Percentiles rank a stretch among this genome's conserved stretches.
Evolutionary conservation across 2,329 filamentous ascomycete genomes (phyloP).

Genomic region (Pseudocercospora fuligena): DNA sequence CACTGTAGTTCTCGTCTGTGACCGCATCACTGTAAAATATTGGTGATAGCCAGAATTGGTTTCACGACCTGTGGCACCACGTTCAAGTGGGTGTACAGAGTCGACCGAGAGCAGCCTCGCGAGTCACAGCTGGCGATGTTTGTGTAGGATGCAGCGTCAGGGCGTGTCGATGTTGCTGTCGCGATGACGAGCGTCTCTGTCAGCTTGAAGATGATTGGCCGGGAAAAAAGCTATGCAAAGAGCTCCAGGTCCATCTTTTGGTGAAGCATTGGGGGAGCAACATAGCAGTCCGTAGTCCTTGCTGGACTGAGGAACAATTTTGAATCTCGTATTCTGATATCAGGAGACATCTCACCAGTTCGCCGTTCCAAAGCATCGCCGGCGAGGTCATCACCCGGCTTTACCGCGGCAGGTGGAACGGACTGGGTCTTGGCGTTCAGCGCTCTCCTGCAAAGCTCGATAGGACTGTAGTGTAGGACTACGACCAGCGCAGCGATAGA

Average conservation of each 20-base stretch:
- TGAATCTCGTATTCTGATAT: neutral
- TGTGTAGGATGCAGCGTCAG: too few species aligned
- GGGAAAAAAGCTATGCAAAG: neutral
- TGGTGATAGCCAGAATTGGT: neutral
- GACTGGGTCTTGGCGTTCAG: neutral
- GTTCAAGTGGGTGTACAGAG: neutral
- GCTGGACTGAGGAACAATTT: neutral
- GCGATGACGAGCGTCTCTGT: neutral
- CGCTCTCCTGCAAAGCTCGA: constrained; percentile 8
- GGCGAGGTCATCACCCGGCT: neutral
- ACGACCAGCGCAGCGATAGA: constrained; percentile 3
- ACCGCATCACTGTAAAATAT: neutral
- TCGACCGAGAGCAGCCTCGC: too few species aligned
- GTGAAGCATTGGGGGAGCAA: neutral
- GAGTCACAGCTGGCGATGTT: too few species aligned
- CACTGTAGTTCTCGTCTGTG: too few species aligned
- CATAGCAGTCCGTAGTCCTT: neutral
- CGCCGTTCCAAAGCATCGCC: neutral
- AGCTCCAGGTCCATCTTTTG: neutral
- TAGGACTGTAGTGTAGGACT: neutral
- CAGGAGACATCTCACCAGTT: neutral
- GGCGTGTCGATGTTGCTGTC: neutral
- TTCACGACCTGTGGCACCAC: neutral
- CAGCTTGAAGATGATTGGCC: neutral
- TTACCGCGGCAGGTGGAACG: neutral